These are phyloP conservation scores for Taxillus chinensis DNA, from an alignment of 164 flowering plant genomes.

Conservation along the genomic window DNA sequence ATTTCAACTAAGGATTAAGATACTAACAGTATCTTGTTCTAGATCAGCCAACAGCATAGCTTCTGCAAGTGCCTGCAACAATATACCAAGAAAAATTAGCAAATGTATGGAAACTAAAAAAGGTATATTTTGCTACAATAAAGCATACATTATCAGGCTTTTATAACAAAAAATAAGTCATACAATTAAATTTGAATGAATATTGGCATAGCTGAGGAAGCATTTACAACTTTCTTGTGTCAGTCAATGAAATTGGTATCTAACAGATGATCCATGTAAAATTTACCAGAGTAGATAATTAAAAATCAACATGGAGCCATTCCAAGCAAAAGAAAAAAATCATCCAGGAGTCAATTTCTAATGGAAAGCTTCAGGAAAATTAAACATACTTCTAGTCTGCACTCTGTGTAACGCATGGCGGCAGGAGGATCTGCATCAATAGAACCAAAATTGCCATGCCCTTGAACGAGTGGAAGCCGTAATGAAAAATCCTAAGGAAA, in stretches of 20 bases:
- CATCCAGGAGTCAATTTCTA: neutral
- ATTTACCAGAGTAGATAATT: too few species aligned
- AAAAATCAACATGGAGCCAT: too few species aligned
- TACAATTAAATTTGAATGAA: neutral
- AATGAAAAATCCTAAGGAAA: conserved; percentile 75
- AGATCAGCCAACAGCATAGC: conserved; percentile 86
- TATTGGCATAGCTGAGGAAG: neutral
- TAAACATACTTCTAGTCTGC: conserved; percentile 74
- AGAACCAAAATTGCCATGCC: conserved; percentile 99
- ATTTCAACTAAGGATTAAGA: neutral
- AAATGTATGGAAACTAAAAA: neutral
- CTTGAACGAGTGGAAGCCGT: conserved; percentile 73
- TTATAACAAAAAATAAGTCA: neutral
- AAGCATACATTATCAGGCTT: neutral
- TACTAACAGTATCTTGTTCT: conserved; percentile 65
- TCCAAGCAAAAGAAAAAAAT: too few species aligned
- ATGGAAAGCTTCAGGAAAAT: neutral
- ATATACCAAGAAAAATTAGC: conserved; percentile 9
- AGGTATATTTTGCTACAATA: neutral
- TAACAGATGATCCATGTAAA: too few species aligned
- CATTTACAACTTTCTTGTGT: neutral
- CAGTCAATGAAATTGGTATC: neutral
- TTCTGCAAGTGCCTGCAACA: conserved; percentile 74
- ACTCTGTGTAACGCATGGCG: conserved; percentile 98
- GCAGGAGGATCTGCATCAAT: conserved; percentile 98